A percentile compares a stretch with the other conserved stretches of the same genome.
Evolutionary conservation across 1,139 yeast genomes (phyloP).

Genomic region (Geotrichum reessii): DNA sequence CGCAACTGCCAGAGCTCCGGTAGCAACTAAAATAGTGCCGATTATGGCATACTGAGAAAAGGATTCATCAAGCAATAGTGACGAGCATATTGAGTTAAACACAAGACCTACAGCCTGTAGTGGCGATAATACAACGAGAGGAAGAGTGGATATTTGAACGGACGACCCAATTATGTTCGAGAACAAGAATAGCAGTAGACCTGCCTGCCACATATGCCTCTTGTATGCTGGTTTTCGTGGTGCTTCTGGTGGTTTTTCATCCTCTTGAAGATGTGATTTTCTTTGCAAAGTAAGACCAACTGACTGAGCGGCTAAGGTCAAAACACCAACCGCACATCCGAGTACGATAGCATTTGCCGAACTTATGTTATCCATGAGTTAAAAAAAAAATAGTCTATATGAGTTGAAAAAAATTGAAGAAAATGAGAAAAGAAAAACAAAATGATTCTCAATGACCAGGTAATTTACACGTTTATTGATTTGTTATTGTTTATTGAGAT

Average conservation of each 20-base stretch:
- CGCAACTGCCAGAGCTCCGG: constrained; percentile 80
- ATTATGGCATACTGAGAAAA: constrained; percentile 53
- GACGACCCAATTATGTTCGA: constrained; percentile 78
- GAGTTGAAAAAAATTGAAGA: background rate
- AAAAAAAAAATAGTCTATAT: background rate
- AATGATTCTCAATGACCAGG: too few relatives aligned
- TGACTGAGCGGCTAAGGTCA: constrained; percentile 77
- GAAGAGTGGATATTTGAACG: constrained; percentile 78
- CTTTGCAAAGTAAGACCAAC: constrained; percentile 80
- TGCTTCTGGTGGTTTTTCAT: constrained; percentile 27
- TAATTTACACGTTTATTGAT: background rate
- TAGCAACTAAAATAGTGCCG: constrained; percentile 64
- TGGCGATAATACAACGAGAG: constrained; percentile 73
- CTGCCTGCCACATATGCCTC: constrained; percentile 68
- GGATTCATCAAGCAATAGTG: constrained; percentile 60
- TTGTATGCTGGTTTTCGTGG: constrained; percentile 43
- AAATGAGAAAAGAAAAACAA: background rate
- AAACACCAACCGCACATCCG: constrained; percentile 71
- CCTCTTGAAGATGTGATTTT: constrained; percentile 53
- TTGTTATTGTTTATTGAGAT: background rate
- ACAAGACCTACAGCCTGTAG: constrained; percentile 86
- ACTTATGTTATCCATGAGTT: constrained; percentile 10
- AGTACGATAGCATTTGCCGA: constrained; percentile 28
- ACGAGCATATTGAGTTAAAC: constrained; percentile 73
- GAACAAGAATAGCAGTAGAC: constrained; percentile 61